phyloP scores from a whole-genome alignment of 2,329 filamentous ascomycete genomes.

The Sclerotinia nivalis region DNA sequence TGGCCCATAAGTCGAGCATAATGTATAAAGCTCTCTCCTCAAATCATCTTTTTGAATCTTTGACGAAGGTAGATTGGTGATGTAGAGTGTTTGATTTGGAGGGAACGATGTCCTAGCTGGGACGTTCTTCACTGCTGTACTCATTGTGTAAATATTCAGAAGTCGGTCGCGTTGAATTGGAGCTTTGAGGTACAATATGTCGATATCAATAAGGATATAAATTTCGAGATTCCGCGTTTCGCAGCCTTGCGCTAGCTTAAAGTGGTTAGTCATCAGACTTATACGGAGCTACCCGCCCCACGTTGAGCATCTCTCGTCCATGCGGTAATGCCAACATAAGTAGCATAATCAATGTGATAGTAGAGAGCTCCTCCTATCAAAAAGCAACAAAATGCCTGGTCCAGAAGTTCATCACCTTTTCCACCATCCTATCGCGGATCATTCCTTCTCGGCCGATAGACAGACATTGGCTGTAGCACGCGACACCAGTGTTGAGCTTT shows the following conservation, averaged over 20 bases:
- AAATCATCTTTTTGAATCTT: slow-evolving; percentile 90
- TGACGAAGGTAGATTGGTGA: slow-evolving; percentile 79
- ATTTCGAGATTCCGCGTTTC: slow-evolving; percentile 19
- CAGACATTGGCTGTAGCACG: slow-evolving; percentile 86
- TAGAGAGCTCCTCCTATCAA: slow-evolving; percentile 98
- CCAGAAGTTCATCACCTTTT: slow-evolving; percentile 97
- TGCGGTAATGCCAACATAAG: slow-evolving; percentile 24
- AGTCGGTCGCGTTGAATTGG: slow-evolving; percentile 10
- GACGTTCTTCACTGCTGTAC: not conserved
- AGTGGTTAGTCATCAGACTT: slow-evolving; percentile 5
- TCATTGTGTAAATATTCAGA: slow-evolving; percentile 11
- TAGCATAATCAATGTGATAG: slow-evolving; percentile 60
- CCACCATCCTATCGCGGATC: slow-evolving; percentile 93
- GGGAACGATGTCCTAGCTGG: slow-evolving; percentile 43
- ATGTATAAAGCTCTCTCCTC: slow-evolving; percentile 82
- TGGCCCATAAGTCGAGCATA: slow-evolving; percentile 91
- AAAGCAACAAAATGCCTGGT: slow-evolving; percentile 62
- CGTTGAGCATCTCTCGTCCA: slow-evolving; percentile 17
- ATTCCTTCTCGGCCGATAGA: slow-evolving; percentile 94
- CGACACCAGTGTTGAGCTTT: slow-evolving; percentile 88
- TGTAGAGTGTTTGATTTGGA: slow-evolving; percentile 83
- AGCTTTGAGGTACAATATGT: not conserved
- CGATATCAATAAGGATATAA: slow-evolving; percentile 14
- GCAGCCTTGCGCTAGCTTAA: slow-evolving; percentile 22
- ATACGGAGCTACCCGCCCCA: slow-evolving; percentile 15